Percentiles rank a stretch among this genome's conserved stretches.
phyloP scores from a whole-genome alignment of 805 yeast genomes.

The Starmerella riodocensis region DNA sequence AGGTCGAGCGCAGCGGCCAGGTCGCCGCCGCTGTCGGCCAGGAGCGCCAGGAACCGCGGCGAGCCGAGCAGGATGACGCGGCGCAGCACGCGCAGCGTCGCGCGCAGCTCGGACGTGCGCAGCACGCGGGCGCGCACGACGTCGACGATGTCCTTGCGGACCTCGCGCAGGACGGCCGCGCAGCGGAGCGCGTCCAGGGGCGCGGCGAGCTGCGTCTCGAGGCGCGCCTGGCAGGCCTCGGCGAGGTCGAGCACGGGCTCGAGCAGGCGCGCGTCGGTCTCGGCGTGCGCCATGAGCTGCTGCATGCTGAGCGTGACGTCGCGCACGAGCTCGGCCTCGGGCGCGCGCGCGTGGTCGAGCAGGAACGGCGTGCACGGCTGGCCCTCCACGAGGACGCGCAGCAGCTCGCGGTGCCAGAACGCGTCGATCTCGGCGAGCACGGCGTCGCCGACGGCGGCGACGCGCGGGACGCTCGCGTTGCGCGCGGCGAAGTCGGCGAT shows the following conservation, averaged over 20 bases:
- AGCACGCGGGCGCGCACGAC: conserved; percentile 1
- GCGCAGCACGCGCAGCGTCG: conserved; percentile 4
- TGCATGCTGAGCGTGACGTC: not conserved
- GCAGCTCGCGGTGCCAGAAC: not conserved
- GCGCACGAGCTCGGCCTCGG: not conserved
- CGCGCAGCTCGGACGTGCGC: not conserved
- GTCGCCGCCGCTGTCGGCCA: conserved; percentile 1
- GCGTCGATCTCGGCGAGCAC: conserved; percentile 1
- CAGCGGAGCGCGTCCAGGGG: conserved; percentile 4
- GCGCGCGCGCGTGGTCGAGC: not conserved
- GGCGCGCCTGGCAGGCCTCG: not conserved
- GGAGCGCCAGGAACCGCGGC: conserved; percentile 3
- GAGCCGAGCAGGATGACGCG: conserved; percentile 14
- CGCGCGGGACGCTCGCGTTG: not conserved
- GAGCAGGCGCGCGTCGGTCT: not conserved
- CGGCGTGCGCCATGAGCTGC: not conserved
- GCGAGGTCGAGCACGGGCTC: not conserved
- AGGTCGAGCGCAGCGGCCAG: not conserved
- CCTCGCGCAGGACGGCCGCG: not conserved
- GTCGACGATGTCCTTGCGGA: not conserved
- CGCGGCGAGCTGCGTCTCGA: not conserved
- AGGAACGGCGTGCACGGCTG: not conserved
- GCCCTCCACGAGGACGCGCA: not conserved
- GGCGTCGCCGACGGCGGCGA: not conserved
- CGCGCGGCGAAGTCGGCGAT: not conserved